Percentiles rank a stretch among this genome's conserved stretches.
phyloP scores from a whole-genome alignment of 83 land plant genomes.

The Isoetes engelmannii region DNA sequence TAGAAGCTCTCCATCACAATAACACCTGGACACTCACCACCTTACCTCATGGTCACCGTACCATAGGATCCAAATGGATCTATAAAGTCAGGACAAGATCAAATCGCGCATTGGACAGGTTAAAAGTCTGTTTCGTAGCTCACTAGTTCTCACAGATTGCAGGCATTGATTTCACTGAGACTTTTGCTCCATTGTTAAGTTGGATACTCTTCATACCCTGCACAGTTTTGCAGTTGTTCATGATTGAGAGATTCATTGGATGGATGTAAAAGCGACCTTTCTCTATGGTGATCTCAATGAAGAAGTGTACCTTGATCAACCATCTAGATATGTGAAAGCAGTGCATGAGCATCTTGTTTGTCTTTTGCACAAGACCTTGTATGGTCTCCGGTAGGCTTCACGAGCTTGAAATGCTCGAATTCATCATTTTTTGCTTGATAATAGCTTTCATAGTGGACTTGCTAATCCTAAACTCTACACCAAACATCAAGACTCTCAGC shows the following conservation, averaged over 20 bases:
- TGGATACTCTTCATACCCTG: conserved; percentile 7
- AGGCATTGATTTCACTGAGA: conserved; percentile 23
- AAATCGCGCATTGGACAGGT: conserved; percentile 14
- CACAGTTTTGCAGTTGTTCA: conserved; percentile 14
- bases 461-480: not conserved
- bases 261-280: conserved; percentile 20
- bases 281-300: conserved; percentile 21
- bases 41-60: conserved; percentile 7
- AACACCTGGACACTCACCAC: conserved; percentile 21
- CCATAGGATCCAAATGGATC: conserved; percentile 20
- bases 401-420: conserved; percentile 19
- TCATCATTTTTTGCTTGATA: not conserved
- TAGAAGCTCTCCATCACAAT: conserved; percentile 14
- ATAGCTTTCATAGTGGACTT: not conserved
- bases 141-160: conserved; percentile 6
- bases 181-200: conserved; percentile 22
- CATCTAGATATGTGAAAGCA: conserved; percentile 3
- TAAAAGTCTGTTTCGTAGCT: conserved; percentile 27
- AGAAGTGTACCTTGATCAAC: conserved; percentile 21
- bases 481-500: too few species aligned
- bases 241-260: conserved; percentile 13
- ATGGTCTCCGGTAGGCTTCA: conserved; percentile 23
- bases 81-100: conserved; percentile 12
- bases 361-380: conserved; percentile 10
- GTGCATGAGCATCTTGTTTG: conserved; percentile 15